Base-by-base conservation (phyloP, 192 early-diverging fungal species). In the Rhizoclosmatium sp. region DNA sequence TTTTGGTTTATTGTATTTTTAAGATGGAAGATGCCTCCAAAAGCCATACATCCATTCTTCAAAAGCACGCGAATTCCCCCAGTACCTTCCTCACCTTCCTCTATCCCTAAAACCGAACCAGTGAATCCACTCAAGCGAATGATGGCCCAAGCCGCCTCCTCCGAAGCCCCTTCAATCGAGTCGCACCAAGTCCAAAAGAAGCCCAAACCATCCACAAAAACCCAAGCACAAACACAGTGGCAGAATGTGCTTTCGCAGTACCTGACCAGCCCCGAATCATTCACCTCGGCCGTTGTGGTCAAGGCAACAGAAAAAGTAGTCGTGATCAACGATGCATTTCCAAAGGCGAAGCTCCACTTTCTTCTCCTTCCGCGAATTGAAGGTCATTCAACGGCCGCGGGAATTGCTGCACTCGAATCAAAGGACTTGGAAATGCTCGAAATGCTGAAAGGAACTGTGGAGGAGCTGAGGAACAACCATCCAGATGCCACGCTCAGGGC, bases 251-350 rank as follows among this genome's bases (percentile, higher is more conserved):
- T 90, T 39, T 40, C 54, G 3, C 74, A 59, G 3, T 92, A 91
- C 72, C 73, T 79, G 61, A 65, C 68, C n/a, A 5, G 76, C 12
- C 88, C 89, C 19, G 84, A 82, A 9, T 71, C 66, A 58, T 82
- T 86, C 47, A 71, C 81, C 10, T 10, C 65, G n/a, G 65, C 80
- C 0, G 68, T 78, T 47, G 84, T 85, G 9, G 78, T 86, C 46
- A 69, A 66, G 78, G 84, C 83, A 46, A 84, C 88, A 40, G 73
- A 75, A 21, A 75, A 86, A 0, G 41, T 84, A 59, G 84, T 92
- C 3, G 81, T 89, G 14, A 79, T 92, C 21, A 69, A 48, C 46
- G 91, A 92, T 70, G 83, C 81, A 49, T 92, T 80, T 78, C 87
- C 90, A 14, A 90, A 91, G 82, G 84, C 49, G 47, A 14, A 21